Base-by-base conservation (phyloP, 2,329 filamentous ascomycete genomes). In the Cercospora sp. region DNA sequence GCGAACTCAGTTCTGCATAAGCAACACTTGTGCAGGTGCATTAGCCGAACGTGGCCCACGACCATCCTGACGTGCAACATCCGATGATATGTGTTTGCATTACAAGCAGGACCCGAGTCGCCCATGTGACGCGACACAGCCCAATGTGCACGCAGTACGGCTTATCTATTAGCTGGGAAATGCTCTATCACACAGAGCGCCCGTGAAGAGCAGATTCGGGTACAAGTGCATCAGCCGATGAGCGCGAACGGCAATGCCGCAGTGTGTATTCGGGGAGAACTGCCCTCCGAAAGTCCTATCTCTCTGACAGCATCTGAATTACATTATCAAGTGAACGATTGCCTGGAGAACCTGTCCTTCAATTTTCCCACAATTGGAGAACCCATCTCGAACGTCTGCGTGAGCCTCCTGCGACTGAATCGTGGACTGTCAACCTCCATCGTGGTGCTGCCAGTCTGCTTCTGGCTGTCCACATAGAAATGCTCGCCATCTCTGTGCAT, bases 391-490 rank as follows among this genome's bases (percentile, higher is more conserved):
- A 71, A 74, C 60, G 34, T 72, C 67, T 74, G 73, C 34, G 69
- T 71, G 13, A 74, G 68, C 26, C 70, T 67, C 49, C 63, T 53
- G 18, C 71, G 73, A 76, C 57, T 67, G 71, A 63, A 72, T 18
- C 75, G 67, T 55, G 66, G 64, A 67, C 69, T 71, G 24, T 69
- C 64, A n/a, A 69, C 68, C 30, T 65, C 65, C 16, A 67, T 60
- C 13, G 58, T 40, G 26, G 26, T 34, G 26, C 18, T 34, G n/a
- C 37, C 66, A 5, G 49, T 64, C 4, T 40, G 59, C 9, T 81
- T 80, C 21, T 79, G 77, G 32, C 82, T 82, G 63, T 82, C 80
- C 73, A 88, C 84, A 69, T 82, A 88, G 63, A 86, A 81, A 73
- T 88, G 86, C 40, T 83, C 82, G 13, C 81, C 82, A 3, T 79